Evolutionary conservation across 1,284 basidiomycete genomes (phyloP), one percentile per base, ranked within the genome.

Genomic region (Apiotrichum gamsii): DNA sequence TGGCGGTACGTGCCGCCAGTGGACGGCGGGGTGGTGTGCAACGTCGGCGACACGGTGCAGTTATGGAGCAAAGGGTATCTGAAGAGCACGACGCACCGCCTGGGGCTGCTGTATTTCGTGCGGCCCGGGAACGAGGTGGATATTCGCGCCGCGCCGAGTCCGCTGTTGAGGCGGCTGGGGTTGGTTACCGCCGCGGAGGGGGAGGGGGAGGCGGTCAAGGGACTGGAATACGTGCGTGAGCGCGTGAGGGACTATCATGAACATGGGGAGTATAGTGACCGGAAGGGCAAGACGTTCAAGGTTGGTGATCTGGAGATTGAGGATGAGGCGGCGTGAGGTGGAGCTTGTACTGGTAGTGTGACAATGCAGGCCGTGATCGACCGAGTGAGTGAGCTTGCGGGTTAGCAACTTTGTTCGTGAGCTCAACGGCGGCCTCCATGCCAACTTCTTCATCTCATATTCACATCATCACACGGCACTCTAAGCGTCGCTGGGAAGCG

Each of bases 21-120:
- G 6, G 56, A 54, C 29, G 52, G 53, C 6, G 59, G 57, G 4
- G 59, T 63, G 35, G 56, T 63, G 16, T 61, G 62, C 46, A 65
- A 65, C 33, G 60, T 63, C 19, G 63, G 58, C 21, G 63, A 60
- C 49, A 64, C 61, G 4, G 48, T 64, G n/a, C 51, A 49, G 44
- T 62, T 64, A 39, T 62, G 62, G 62, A 58, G 56, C n/a, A 59
- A 56, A 31, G 58, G 59, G 1, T 62, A 65, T 35, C 39, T 65
- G 10, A 61, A 59, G 47, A 54, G 49, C 35, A 61, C 62, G 10
- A 58, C 58, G 11, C 62, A 65, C 44, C 53, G 62, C 20, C 61
- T 65, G 1, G 61, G 63, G 2, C 51, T 65, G 32, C 49, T 65
- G 39, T 65, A 62, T 50, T 60, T 60, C 36, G 59, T 59, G 39